Evolutionary conservation across 176 grass and related monocot species (phyloP).

Genomic region (Neostapfia colusana): DNA sequence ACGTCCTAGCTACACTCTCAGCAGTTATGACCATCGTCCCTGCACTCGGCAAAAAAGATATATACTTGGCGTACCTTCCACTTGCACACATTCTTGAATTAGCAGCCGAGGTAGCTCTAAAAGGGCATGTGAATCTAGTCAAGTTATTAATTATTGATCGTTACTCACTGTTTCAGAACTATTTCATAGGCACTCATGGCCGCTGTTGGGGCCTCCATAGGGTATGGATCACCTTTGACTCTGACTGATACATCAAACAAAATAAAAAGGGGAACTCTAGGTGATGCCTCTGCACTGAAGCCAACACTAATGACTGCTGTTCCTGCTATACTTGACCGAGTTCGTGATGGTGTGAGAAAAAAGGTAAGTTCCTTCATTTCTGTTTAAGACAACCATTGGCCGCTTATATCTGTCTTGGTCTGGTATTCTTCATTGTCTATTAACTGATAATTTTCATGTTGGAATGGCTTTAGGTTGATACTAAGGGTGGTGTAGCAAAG

Average conservation of each 20-base stretch:
- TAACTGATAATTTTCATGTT: slow-evolving; percentile 26
- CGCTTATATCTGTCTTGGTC: slow-evolving; percentile 3
- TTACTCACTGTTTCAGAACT: slow-evolving; percentile 22
- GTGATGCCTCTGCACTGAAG: slow-evolving; percentile 82
- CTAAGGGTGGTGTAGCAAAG: slow-evolving; percentile 77
- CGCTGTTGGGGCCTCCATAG: slow-evolving; percentile 77
- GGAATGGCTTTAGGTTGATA: slow-evolving; percentile 60
- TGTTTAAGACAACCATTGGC: background rate
- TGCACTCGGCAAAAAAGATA: slow-evolving; percentile 66
- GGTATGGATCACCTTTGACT: slow-evolving; percentile 89
- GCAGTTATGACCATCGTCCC: slow-evolving; percentile 91
- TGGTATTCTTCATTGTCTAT: slow-evolving; percentile 26
- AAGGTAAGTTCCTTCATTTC: slow-evolving; percentile 47
- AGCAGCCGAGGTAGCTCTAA: slow-evolving; percentile 71
- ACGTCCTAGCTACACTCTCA: slow-evolving; percentile 81
- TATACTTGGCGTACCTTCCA: slow-evolving; percentile 88
- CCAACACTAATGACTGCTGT: slow-evolving; percentile 90
- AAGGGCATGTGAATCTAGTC: slow-evolving; percentile 16
- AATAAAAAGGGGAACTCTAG: slow-evolving; percentile 86
- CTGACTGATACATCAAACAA: slow-evolving; percentile 95
- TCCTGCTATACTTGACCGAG: slow-evolving; percentile 89
- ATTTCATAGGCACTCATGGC: slow-evolving; percentile 65
- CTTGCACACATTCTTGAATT: slow-evolving; percentile 97
- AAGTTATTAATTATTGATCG: slow-evolving; percentile 22
- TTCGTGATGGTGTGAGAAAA: slow-evolving; percentile 93